Percentiles rank a stretch among this genome's conserved stretches.
Conservation (phyloP, 106 monocot genomes). For the Allium fistulosum region DNA sequence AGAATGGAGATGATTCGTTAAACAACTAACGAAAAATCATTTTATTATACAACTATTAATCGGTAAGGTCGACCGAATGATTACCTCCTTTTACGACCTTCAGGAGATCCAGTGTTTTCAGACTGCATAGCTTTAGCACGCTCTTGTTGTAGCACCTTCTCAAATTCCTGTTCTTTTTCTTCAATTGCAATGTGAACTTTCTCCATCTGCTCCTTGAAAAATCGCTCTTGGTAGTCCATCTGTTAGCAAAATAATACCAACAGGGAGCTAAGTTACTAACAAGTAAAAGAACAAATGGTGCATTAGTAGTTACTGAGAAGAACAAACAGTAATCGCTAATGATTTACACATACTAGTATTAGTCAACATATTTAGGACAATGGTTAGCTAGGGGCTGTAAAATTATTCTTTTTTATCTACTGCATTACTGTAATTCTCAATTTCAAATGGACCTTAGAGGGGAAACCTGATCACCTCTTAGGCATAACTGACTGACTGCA, state of each 20-base stretch:
- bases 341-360: background rate
- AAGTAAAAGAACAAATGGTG: background rate
- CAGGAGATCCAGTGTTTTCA: conserved; percentile 28
- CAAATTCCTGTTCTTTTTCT: conserved; percentile 60
- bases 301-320: too few relatives aligned
- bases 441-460: background rate
- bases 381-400: background rate
- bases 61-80: too few relatives aligned
- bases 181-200: conserved; percentile 57
- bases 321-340: too few relatives aligned
- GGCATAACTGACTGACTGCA: too few relatives aligned
- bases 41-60: too few relatives aligned
- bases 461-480: background rate
- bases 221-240: conserved; percentile 83
- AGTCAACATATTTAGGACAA: background rate
- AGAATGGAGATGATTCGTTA: too few relatives aligned
- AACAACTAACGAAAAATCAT: too few relatives aligned
- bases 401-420: too few relatives aligned
- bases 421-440: background rate
- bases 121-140: conserved; percentile 47
- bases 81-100: conserved; percentile 48
- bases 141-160: conserved; percentile 52
- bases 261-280: background rate
- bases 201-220: conserved; percentile 73
- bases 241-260: conserved; percentile 7